Percentiles rank a stretch among this genome's conserved stretches.
Evolutionary conservation across 202 grass and related monocot species (phyloP).

Genomic region (Carex sylvatica): DNA sequence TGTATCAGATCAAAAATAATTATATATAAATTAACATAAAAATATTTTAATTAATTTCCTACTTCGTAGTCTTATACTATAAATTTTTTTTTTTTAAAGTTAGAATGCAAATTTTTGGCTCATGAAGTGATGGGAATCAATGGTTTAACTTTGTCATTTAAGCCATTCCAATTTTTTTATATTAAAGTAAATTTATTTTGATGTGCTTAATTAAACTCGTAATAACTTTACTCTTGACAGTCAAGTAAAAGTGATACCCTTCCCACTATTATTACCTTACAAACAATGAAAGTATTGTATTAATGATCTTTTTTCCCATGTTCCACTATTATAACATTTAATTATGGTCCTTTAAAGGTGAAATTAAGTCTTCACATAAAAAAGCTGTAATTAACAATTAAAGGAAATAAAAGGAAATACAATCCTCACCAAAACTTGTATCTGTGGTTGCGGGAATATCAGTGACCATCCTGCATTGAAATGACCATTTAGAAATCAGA

Average conservation of each 20-base stretch:
- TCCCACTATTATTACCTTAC: no score
- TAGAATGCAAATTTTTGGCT: background rate
- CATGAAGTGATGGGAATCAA: background rate
- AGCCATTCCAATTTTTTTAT: background rate
- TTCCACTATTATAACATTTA: background rate
- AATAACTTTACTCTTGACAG: no score
- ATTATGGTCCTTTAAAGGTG: background rate
- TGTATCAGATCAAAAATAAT: background rate
- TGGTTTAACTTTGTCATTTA: background rate
- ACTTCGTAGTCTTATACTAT: no score
- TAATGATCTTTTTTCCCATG: background rate
- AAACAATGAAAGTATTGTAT: background rate
- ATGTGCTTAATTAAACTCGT: no score
- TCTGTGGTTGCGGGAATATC: constrained; percentile 86
- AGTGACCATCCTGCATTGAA: constrained; percentile 75
- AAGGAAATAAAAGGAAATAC: background rate
- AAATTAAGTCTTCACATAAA: background rate
- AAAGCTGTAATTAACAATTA: background rate
- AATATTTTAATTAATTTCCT: no score
- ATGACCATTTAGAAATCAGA: background rate
- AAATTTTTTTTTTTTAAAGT: no score
- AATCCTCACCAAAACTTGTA: constrained; percentile 47
- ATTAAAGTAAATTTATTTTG: background rate
- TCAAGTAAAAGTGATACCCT: no score
- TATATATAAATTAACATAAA: background rate